Conservation (phyloP, 768 basidiomycete species). For the Podaxis sp. region DNA sequence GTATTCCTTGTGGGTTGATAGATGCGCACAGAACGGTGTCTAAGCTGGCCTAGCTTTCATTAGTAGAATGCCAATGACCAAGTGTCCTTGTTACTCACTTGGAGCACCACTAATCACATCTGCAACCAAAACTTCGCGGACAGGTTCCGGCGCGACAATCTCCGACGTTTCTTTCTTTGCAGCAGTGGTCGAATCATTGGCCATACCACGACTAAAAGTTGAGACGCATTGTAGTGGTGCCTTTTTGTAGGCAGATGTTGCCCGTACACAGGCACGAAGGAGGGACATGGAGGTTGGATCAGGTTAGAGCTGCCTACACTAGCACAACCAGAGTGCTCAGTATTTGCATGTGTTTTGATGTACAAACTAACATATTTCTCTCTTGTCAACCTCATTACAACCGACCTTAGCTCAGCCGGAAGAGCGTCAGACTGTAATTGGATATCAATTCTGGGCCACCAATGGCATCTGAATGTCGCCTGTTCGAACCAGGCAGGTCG, state of each 20-base stretch:
- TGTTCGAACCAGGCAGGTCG: slow-evolving; percentile 55
- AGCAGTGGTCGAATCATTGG: slow-evolving; percentile 25
- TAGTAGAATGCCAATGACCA: background rate
- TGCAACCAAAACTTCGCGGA: slow-evolving; percentile 67
- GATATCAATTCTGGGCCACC: background rate
- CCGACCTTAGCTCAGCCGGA: background rate
- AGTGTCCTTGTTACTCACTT: slow-evolving; percentile 37
- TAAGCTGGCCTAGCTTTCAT: slow-evolving; percentile 61
- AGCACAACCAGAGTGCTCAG: slow-evolving; percentile 11
- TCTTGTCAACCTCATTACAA: fast-evolving
- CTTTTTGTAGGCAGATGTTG: slow-evolving; percentile 22
- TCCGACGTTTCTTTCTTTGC: slow-evolving; percentile 25
- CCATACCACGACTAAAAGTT: slow-evolving; percentile 22
- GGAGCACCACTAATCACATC: slow-evolving; percentile 87
- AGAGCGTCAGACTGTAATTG: background rate
- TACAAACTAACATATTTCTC: no score
- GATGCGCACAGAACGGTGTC: slow-evolving; percentile 84
- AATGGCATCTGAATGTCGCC: slow-evolving; percentile 35
- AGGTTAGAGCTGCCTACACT: background rate
- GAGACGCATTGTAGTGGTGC: slow-evolving; percentile 16
- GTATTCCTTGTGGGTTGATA: slow-evolving; percentile 92
- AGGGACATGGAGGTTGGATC: slow-evolving; percentile 43
- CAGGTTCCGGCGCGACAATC: slow-evolving; percentile 31
- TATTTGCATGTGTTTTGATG: slow-evolving; percentile 11
- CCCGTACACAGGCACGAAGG: slow-evolving; percentile 39